Base-by-base conservation (phyloP, 768 basidiomycete genomes). In the Coprinopsis cinerea region DNA sequence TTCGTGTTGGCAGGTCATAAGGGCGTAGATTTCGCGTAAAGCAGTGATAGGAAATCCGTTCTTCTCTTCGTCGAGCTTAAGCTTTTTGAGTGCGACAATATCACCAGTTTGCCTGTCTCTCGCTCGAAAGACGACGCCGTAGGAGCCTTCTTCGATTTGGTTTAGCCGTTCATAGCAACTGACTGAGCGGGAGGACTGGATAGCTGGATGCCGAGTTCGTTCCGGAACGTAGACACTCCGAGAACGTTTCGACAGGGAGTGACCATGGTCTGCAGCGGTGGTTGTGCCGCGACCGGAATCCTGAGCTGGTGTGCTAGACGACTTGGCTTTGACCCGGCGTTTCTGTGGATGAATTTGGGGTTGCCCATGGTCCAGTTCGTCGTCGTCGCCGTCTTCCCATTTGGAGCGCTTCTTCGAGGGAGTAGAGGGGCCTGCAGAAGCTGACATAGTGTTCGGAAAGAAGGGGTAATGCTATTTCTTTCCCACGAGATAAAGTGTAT, bases 41-140 rank as follows among this genome's bases (percentile, higher is more conserved):
- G 92, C 92, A 1, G 96, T 99, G 54, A 98, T 98, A 1, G 96
- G 96, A 64, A 98, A 99, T 0, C 96, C 96, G 56, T 96, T 87
- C 67, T 96, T 98, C 72, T 98, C 96, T 65, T 98, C 92, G 54
- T 98, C 95, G 49, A 99, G 81, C 69, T 99, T 99, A 49, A 99
- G 76, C 66, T 94, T 98, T 72, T 99, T 99, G 59, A 99, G 66
- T 13, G 96, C 96, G 23, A 98, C 96, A 20, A 98, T 90, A 55
- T 93, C 93, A 4, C 92, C 92, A 0, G 93, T 92, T 61, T 91
- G 79, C 64, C 91, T 95, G 69, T 97, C 95, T 57, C 82, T 76
- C 18, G 96, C 96, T n/a, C 96, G 83, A 55, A 92, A 98, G 14
- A 99, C 96, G 32, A 98, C 83, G 15, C 96, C 96, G 57, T 99